Conservation (phyloP, 169 alveolate species). For the Plasmodium malariae region DNA sequence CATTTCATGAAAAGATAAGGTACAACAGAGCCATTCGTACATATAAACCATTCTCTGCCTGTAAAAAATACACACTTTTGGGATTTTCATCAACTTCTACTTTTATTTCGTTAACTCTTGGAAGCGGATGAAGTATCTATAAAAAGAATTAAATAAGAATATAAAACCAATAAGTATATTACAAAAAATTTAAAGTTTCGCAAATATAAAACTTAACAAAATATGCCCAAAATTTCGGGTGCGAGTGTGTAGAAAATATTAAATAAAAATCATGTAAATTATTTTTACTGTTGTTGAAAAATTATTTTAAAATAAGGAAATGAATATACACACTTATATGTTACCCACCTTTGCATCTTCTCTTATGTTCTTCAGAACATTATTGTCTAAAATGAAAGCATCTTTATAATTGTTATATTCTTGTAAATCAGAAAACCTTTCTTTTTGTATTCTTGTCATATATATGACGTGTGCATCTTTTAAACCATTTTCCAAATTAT, state of each 20-base stretch:
- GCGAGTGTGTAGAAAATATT: not conserved
- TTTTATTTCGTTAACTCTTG: constrained; percentile 87
- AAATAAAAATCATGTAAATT: not conserved
- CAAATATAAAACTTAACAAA: constrained; percentile 9
- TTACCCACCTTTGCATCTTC: constrained; percentile 79
- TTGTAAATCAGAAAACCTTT: constrained; percentile 78
- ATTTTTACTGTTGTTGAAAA: not conserved
- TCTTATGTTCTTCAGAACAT: constrained; percentile 76
- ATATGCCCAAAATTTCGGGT: no score
- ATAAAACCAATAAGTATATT: not conserved
- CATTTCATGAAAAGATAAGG: constrained; percentile 74
- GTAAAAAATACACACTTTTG: constrained; percentile 85
- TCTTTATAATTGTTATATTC: constrained; percentile 77
- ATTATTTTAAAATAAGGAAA: constrained; percentile 1
- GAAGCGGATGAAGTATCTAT: constrained; percentile 89
- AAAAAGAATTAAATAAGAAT: not conserved
- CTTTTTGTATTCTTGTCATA: constrained; percentile 88
- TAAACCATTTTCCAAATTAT: constrained; percentile 71
- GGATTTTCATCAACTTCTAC: constrained; percentile 83
- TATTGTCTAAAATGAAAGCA: constrained; percentile 78
- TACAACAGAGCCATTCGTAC: constrained; percentile 90
- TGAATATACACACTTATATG: constrained; percentile 3
- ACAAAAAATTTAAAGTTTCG: not conserved
- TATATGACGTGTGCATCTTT: constrained; percentile 82
- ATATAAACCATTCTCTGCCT: constrained; percentile 90